A percentile compares a stretch with the other conserved stretches of the same genome.
phyloP scores from a whole-genome alignment of 257 asterid species.

The Przewalskia tangutica region DNA sequence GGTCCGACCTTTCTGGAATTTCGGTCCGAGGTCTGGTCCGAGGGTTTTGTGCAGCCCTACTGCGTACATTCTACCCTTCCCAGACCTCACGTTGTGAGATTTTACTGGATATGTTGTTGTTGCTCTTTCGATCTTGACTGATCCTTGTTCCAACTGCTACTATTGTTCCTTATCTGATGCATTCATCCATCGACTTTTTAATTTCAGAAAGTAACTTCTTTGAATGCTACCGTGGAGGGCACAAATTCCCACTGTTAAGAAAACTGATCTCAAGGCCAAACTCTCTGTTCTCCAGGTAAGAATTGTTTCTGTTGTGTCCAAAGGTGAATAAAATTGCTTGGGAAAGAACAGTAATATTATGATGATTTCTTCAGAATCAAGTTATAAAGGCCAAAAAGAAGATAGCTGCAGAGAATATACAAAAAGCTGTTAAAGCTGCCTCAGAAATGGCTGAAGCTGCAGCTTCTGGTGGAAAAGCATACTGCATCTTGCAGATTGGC shows the following conservation, averaged over 20 bases:
- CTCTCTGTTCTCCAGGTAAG: slow-evolving; percentile 74
- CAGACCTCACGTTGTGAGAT: too few species aligned
- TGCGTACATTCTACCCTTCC: too few species aligned
- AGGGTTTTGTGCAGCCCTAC: too few species aligned
- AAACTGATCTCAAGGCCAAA: slow-evolving; percentile 76
- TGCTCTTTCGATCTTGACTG: neutral
- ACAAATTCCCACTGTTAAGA: slow-evolving; percentile 63
- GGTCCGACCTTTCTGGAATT: too few species aligned
- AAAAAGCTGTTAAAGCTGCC: slow-evolving; percentile 61
- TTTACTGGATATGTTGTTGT: too few species aligned
- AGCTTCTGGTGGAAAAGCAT: slow-evolving; percentile 57
- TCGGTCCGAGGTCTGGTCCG: too few species aligned
- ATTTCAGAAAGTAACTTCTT: slow-evolving; percentile 73
- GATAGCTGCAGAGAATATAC: slow-evolving; percentile 74
- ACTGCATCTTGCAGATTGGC: slow-evolving; percentile 56
- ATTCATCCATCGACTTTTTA: neutral
- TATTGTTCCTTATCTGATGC: neutral
- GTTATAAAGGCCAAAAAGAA: slow-evolving; percentile 75
- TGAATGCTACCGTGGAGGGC: slow-evolving; percentile 83
- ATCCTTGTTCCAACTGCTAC: neutral
- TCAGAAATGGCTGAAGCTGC: slow-evolving; percentile 66
- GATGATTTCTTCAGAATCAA: slow-evolving; percentile 36
- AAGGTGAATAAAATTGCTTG: neutral
- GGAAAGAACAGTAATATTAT: neutral
- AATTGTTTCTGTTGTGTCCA: neutral